A percentile compares a stretch with the other conserved stretches of the same genome.
phyloP scores from a whole-genome alignment of 768 basidiomycete genomes.

The Leccinum longicurvipes region DNA sequence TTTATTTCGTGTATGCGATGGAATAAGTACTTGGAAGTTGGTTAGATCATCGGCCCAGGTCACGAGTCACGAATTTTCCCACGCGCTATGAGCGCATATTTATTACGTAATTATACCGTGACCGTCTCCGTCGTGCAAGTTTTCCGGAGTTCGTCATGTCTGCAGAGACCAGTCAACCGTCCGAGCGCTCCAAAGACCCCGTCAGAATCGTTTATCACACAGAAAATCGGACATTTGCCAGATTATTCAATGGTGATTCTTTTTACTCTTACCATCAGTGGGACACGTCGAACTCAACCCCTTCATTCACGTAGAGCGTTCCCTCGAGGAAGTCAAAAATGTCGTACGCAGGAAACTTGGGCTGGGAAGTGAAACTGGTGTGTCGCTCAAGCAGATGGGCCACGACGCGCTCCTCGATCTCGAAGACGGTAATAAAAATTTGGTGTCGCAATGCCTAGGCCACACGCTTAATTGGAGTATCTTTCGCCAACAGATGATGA shows the following conservation, averaged over 20 bases:
- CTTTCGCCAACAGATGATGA: slow-evolving; percentile 57
- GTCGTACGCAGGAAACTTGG: slow-evolving; percentile 62
- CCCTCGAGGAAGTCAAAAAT: slow-evolving; percentile 54
- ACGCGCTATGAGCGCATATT: not conserved
- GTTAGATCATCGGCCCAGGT: too few species aligned
- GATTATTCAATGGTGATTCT: slow-evolving; percentile 40
- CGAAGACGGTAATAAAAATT: slow-evolving; percentile 60
- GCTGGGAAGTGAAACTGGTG: slow-evolving; percentile 35
- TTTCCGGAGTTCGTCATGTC: slow-evolving; percentile 5
- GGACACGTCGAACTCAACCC: slow-evolving; percentile 5
- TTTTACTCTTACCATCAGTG: not conserved
- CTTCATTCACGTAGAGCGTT: slow-evolving; percentile 44
- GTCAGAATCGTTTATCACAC: slow-evolving; percentile 39
- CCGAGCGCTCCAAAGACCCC: not conserved
- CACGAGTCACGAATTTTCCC: too few species aligned
- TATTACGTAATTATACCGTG: slow-evolving; percentile 1
- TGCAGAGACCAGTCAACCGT: slow-evolving; percentile 1
- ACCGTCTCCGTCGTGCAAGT: not conserved
- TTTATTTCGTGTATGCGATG: not conserved
- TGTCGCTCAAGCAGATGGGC: slow-evolving; percentile 52
- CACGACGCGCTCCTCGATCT: slow-evolving; percentile 55
- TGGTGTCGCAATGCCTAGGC: not conserved
- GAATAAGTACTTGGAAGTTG: too few species aligned
- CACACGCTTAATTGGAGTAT: not conserved
- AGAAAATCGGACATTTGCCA: slow-evolving; percentile 35